Percentiles rank a stretch among this genome's conserved stretches.
Evolutionary conservation across 2,329 filamentous ascomycete species (phyloP).

Genomic region (Chalaropsis ovoidea): DNA sequence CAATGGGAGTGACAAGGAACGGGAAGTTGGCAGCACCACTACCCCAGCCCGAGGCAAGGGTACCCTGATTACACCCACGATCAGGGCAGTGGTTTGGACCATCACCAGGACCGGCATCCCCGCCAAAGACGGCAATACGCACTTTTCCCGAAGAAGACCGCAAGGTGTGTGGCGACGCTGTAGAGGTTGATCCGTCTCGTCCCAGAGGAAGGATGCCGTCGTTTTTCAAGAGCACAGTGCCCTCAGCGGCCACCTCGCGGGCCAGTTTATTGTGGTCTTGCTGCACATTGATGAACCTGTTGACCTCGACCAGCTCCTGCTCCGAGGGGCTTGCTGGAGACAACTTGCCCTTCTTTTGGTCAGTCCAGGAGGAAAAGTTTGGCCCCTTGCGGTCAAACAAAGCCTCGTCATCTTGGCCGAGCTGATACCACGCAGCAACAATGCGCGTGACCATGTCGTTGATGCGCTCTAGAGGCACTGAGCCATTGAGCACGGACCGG

Average conservation of each 20-base stretch:
- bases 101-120: conserved; percentile 40
- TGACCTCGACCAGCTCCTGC: conserved; percentile 42
- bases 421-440: conserved; percentile 82
- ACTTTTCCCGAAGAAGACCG: conserved; percentile 33
- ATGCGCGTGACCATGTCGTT: conserved; percentile 84
- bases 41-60: conserved; percentile 64
- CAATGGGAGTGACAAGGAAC: conserved; percentile 56
- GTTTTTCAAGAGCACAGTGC: conserved; percentile 53
- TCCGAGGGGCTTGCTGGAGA: conserved; percentile 42
- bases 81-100: conserved; percentile 59
- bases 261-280: conserved; percentile 42
- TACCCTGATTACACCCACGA: conserved; percentile 58
- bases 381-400: conserved; percentile 63
- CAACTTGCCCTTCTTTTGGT: conserved; percentile 44
- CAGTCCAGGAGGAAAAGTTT: conserved; percentile 69
- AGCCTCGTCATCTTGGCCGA: conserved; percentile 61
- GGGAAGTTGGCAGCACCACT: conserved; percentile 59
- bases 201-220: conserved; percentile 45
- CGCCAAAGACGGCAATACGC: conserved; percentile 44
- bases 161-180: conserved; percentile 26
- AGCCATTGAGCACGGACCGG: conserved; percentile 68
- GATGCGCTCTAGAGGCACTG: conserved; percentile 65
- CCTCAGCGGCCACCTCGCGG: conserved; percentile 46
- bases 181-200: conserved; percentile 30
- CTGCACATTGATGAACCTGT: conserved; percentile 57